Conservation (phyloP, 2,329 filamentous ascomycete species). For the Cladophialophora chaetospira region DNA sequence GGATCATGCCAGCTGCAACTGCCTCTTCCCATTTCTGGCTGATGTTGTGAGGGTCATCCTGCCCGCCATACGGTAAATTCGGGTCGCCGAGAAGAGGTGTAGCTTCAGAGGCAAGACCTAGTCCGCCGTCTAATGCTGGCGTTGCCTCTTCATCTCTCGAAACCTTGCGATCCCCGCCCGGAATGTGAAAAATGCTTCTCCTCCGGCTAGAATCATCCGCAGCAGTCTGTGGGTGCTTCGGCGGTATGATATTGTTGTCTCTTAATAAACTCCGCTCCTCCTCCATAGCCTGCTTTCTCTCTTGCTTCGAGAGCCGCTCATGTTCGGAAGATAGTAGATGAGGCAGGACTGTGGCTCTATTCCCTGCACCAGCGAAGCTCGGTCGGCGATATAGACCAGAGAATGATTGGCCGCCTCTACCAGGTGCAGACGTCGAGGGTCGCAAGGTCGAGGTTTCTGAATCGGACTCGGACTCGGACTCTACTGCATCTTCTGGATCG, state of each 20-base stretch:
- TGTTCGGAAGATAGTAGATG: slow-evolving; percentile 41
- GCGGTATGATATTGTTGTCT: slow-evolving; percentile 61
- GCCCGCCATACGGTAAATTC: slow-evolving; percentile 47
- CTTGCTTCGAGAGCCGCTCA: slow-evolving; percentile 53
- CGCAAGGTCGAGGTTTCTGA: slow-evolving; percentile 45
- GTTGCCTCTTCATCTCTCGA: slow-evolving; percentile 33
- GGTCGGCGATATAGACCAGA: slow-evolving; percentile 73
- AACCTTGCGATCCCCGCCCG: slow-evolving; percentile 30
- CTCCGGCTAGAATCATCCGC: slow-evolving; percentile 26
- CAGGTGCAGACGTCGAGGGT: slow-evolving; percentile 42
- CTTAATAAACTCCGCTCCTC: slow-evolving; percentile 61
- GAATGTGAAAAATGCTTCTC: slow-evolving; percentile 26
- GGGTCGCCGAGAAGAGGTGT: slow-evolving; percentile 52
- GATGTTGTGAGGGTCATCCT: slow-evolving; percentile 58
- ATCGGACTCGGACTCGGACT: slow-evolving; percentile 37
- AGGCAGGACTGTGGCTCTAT: slow-evolving; percentile 69
- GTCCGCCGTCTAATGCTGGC: slow-evolving; percentile 20
- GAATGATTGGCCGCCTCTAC: slow-evolving; percentile 51
- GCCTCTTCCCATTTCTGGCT: slow-evolving; percentile 83
- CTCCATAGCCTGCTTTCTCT: slow-evolving; percentile 55
- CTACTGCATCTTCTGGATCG: slow-evolving; percentile 53
- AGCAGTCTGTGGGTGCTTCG: slow-evolving; percentile 46
- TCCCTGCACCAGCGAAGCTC: slow-evolving; percentile 72
- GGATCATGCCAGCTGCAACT: slow-evolving; percentile 75
- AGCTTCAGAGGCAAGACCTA: slow-evolving; percentile 43